Conservation (phyloP, 1,139 yeast genomes). For the Saccharomyces hybrid region DNA sequence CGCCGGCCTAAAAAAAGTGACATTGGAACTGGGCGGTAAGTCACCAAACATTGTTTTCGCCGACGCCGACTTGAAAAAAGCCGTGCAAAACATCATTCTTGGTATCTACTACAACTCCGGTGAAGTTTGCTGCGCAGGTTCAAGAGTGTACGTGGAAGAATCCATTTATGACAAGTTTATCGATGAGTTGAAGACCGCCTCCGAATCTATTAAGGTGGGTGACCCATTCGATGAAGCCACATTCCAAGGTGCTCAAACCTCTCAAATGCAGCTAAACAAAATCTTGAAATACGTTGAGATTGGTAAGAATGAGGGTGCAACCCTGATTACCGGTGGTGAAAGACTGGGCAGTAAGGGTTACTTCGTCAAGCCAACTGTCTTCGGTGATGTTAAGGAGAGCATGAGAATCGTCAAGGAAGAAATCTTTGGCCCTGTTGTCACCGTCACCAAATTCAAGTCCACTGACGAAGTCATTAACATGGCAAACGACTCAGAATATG, state of each 20-base stretch:
- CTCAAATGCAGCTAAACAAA: slow-evolving; percentile 47
- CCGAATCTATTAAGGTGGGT: slow-evolving; percentile 45
- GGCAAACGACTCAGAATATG: slow-evolving; percentile 53
- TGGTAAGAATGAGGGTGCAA: slow-evolving; percentile 56
- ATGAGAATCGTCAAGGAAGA: slow-evolving; percentile 65
- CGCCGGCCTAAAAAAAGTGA: slow-evolving; percentile 47
- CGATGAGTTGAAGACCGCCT: slow-evolving; percentile 40
- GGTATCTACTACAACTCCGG: slow-evolving; percentile 54
- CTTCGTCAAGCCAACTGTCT: slow-evolving; percentile 63
- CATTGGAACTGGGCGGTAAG: slow-evolving; percentile 59
- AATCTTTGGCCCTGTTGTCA: slow-evolving; percentile 58
- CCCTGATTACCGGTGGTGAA: slow-evolving; percentile 51
- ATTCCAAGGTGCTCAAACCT: slow-evolving; percentile 59
- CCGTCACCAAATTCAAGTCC: slow-evolving; percentile 47
- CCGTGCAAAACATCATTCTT: slow-evolving; percentile 39
- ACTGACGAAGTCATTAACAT: slow-evolving; percentile 46
- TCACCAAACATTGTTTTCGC: slow-evolving; percentile 54
- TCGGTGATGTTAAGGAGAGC: slow-evolving; percentile 53
- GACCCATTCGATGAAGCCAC: slow-evolving; percentile 51
- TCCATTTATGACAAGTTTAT: slow-evolving; percentile 46
- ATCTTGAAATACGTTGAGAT: slow-evolving; percentile 49
- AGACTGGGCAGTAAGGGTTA: slow-evolving; percentile 51
- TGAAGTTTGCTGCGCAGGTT: slow-evolving; percentile 62
- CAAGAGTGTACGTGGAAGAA: slow-evolving; percentile 54
- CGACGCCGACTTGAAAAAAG: slow-evolving; percentile 44